Conservation (phyloP, 169 alveolate genomes). For the Eimeria necatrix region DNA sequence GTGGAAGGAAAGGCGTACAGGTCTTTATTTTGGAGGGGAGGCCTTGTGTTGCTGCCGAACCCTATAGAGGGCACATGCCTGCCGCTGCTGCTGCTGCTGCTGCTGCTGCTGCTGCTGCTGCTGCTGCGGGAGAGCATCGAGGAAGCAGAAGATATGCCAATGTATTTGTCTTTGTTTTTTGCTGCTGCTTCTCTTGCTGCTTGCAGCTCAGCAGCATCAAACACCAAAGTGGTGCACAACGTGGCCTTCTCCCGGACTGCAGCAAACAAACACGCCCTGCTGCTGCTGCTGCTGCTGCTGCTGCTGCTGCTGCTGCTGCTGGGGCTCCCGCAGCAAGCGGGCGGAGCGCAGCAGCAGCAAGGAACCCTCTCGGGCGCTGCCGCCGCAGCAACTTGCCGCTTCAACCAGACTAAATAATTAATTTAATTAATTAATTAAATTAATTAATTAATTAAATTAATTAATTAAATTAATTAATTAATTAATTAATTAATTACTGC, state of each 20-base stretch:
- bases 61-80: background rate
- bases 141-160: constrained; percentile 55
- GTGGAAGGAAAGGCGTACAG: background rate
- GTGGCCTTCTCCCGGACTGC: constrained; percentile 79
- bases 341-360: background rate
- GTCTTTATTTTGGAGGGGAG: background rate
- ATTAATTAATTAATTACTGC: constrained; percentile 67
- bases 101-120: constrained; percentile 68
- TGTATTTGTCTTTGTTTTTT: constrained; percentile 66
- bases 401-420: no score
- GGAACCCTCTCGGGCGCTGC: background rate
- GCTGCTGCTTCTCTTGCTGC: constrained; percentile 72
- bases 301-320: constrained; percentile 36
- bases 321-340: background rate
- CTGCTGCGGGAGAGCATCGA: constrained; percentile 41
- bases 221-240: constrained; percentile 44
- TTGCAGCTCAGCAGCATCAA: constrained; percentile 69
- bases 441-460: no score
- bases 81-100: constrained; percentile 56
- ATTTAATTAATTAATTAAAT: no score
- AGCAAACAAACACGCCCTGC: background rate
- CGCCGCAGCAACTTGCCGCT: background rate
- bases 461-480: no score
- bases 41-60: constrained; percentile 30
- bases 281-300: constrained; percentile 20